Evolutionary conservation across 768 basidiomycete genomes (phyloP), one percentile per base, ranked within the genome.

Genomic region (Leccinum subtestaceum): DNA sequence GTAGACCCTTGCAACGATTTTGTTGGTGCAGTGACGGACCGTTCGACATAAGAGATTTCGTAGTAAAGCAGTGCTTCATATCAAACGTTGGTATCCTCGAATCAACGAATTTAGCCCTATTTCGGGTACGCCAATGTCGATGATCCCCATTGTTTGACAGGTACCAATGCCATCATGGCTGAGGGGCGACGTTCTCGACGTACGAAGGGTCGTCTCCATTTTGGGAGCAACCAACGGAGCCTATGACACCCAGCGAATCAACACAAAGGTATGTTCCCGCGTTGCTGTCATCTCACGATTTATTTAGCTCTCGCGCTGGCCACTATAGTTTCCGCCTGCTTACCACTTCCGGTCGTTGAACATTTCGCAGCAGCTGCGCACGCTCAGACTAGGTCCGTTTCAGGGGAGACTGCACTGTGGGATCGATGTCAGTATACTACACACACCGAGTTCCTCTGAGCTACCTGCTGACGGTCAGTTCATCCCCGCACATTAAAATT

Each of bases 61-160:
- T 93, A 57, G 85, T 91, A 52, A 95, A 94, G 72, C 92, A 94
- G 71, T 93, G 88, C 69, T 93, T 92, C 71, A 91, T 94, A 65
- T 93, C 91, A 51, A 83, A 86, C 72, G 88, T 87, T 56, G 63
- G 78, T 76, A 57, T 63, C 57, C 32, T 34, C 56, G 57, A 52
- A 36, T 40, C 48, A 48, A 50, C 52, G 23, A 59, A 56, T 56
- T 29, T 40, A 40, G 12, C n/a, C n/a, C 27, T 7, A 31, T 55
- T 56, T 55, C 67, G 34, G 62, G 27, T 45, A n/a, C 49, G n/a
- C 43, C 57, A 52, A 59, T 52, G 7, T 23, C 56, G 51, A 52
- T 52, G 51, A 56, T 61, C 25, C 17, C 21, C 40, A 29, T 63
- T 59, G 50, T 55, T 64, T 61, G 57, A 58, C 72, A 88, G 85